These are phyloP conservation scores for Solanum tacnaense DNA, from an alignment of 257 asterid genomes.

Conservation along the genomic window DNA sequence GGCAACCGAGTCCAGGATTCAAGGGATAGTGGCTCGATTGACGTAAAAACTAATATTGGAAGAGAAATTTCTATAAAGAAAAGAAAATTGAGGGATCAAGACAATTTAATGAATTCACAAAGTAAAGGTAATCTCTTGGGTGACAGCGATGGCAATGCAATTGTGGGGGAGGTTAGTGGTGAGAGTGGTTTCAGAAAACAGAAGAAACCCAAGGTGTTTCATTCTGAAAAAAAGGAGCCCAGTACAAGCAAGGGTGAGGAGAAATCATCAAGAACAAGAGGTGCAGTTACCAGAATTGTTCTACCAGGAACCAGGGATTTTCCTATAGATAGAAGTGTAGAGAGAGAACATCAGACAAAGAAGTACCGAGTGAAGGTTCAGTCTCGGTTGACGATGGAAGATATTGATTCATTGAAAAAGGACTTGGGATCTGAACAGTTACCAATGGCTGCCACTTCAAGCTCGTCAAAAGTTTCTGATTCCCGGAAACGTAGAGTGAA, in stretches of 20 bases:
- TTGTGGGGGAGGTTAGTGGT: constrained; percentile 25
- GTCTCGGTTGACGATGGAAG: constrained; percentile 38
- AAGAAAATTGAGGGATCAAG: constrained; percentile 44
- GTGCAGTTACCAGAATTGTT: constrained; percentile 15
- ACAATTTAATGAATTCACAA: constrained; percentile 10
- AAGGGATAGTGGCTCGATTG: constrained; percentile 17
- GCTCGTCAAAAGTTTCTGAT: constrained; percentile 85
- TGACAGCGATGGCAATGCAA: constrained; percentile 21
- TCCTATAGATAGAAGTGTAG: constrained; percentile 12
- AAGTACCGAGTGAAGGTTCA: constrained; percentile 23
- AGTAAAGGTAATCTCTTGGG: constrained; percentile 20
- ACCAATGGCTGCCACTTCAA: constrained; percentile 73
- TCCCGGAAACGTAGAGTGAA: constrained; percentile 49
- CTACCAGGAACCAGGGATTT: constrained; percentile 26
- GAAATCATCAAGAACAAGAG: constrained; percentile 17
- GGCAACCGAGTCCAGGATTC: constrained; percentile 24
- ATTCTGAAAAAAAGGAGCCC: constrained; percentile 36
- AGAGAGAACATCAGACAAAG: constrained; percentile 32
- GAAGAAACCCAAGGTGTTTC: constrained; percentile 38
- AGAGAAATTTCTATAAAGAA: constrained; percentile 32
- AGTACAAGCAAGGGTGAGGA: constrained; percentile 17
- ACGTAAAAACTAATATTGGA: constrained; percentile 13
- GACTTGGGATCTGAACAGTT: constrained; percentile 59
- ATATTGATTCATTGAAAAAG: constrained; percentile 47
- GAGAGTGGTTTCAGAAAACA: constrained; percentile 38